A percentile compares a stretch with the other conserved stretches of the same genome.
These are phyloP conservation scores for Neocallimastix lanati DNA, from an alignment of 192 early-diverging fungal species.

Conservation along the genomic window DNA sequence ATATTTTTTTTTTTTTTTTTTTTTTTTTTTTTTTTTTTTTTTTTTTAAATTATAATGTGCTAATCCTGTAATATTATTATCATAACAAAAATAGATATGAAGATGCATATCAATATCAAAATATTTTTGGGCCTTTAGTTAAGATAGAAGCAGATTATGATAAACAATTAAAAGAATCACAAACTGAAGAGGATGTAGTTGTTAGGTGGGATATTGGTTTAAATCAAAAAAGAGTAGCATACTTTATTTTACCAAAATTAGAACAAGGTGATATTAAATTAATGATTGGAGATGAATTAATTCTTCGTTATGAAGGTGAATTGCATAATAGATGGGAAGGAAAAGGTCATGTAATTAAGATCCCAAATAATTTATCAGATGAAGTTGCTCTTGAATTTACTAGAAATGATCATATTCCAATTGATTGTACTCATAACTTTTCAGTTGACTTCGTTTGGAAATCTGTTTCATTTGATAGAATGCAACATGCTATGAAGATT, in stretches of 20 bases:
- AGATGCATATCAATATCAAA: constrained; percentile 95
- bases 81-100: constrained; percentile 43
- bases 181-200: constrained; percentile 83
- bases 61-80: too few relatives aligned
- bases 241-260: constrained; percentile 80
- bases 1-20: too few relatives aligned
- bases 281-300: constrained; percentile 86
- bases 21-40: too few relatives aligned
- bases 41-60: too few relatives aligned
- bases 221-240: constrained; percentile 79
- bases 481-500: constrained; percentile 89
- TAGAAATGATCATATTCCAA: constrained; percentile 43
- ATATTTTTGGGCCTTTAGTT: constrained; percentile 84
- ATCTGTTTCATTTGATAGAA: constrained; percentile 84
- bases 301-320: constrained; percentile 71
- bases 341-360: constrained; percentile 80
- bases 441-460: constrained; percentile 98
- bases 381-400: constrained; percentile 87
- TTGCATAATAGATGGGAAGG: constrained; percentile 70
- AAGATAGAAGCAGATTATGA: constrained; percentile 91
- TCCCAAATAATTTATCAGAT: constrained; percentile 86
- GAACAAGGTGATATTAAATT: constrained; percentile 78
- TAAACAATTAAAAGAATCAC: constrained; percentile 68
- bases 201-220: constrained; percentile 97
- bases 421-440: constrained; percentile 64